Conservation (phyloP, 768 basidiomycete species). For the Pulveroboletus sp. region DNA sequence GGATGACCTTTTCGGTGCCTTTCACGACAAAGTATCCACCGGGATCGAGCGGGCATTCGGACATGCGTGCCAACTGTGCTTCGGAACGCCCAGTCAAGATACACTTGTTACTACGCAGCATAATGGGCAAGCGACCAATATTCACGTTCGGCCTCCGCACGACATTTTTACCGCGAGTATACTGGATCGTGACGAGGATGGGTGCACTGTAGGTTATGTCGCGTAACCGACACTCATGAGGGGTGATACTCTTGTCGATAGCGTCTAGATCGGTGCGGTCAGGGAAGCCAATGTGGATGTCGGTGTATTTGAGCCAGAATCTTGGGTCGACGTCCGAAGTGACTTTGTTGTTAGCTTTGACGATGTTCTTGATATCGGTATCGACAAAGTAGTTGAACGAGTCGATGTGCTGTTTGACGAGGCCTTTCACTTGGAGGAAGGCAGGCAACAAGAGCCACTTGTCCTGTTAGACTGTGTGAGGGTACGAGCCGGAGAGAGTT, state of each 20-base stretch:
- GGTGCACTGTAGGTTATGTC: slow-evolving; percentile 94
- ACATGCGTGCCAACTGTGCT: slow-evolving; percentile 86
- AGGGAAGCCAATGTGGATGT: slow-evolving; percentile 91
- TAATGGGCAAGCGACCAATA: slow-evolving; percentile 91
- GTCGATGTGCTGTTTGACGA: slow-evolving; percentile 98
- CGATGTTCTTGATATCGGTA: slow-evolving; percentile 94
- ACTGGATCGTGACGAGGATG: slow-evolving; percentile 90
- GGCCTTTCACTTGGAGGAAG: slow-evolving; percentile 94
- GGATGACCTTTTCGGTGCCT: slow-evolving; percentile 98
- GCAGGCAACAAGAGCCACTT: slow-evolving; percentile 98
- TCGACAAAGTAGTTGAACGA: slow-evolving; percentile 99
- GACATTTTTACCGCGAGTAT: slow-evolving; percentile 86
- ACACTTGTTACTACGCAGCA: slow-evolving; percentile 95
- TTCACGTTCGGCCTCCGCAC: slow-evolving; percentile 78
- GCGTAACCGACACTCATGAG: slow-evolving; percentile 94
- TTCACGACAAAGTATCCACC: slow-evolving; percentile 99
- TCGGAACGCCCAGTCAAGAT: slow-evolving; percentile 75
- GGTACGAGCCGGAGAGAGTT: neutral
- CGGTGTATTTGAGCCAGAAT: slow-evolving; percentile 94
- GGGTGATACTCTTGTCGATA: slow-evolving; percentile 80
- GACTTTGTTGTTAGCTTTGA: slow-evolving; percentile 88
- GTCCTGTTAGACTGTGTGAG: slow-evolving; percentile 50
- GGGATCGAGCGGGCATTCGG: slow-evolving; percentile 95
- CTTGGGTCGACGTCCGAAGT: slow-evolving; percentile 95
- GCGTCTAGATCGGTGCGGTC: slow-evolving; percentile 80